Evolutionary conservation across 257 asterid genomes (phyloP).

Genomic region (Forsythia suspensa): DNA sequence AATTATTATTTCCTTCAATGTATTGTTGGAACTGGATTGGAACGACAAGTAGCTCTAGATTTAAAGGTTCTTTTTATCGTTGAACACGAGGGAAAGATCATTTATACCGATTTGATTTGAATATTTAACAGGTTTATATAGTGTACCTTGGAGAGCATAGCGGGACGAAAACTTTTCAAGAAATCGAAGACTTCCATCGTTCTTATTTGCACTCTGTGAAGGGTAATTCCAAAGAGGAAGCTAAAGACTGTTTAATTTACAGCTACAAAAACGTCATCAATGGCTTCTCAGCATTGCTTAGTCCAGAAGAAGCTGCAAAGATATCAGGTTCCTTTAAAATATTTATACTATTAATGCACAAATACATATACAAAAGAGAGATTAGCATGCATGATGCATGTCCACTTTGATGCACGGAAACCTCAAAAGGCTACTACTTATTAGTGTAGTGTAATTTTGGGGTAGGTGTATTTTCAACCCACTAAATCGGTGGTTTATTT

Average conservation of each 20-base stretch:
- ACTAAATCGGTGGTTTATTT: too few species aligned
- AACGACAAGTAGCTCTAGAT: too few species aligned
- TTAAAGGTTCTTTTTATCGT: too few species aligned
- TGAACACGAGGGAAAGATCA: background rate
- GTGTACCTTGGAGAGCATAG: constrained; percentile 49
- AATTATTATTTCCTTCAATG: background rate
- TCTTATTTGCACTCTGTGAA: constrained; percentile 39
- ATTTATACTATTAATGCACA: too few species aligned
- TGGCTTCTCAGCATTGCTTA: constrained; percentile 61
- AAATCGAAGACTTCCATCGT: constrained; percentile 38
- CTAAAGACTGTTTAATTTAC: constrained; percentile 35
- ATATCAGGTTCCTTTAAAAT: constrained; percentile 29
- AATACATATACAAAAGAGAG: too few species aligned
- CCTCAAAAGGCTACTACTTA: too few species aligned
- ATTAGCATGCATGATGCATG: too few species aligned
- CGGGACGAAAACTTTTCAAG: constrained; percentile 32
- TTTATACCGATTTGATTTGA: too few species aligned
- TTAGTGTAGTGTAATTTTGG: too few species aligned
- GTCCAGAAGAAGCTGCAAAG: constrained; percentile 41
- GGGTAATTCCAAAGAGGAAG: constrained; percentile 38
- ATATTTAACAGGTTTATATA: constrained; percentile 30
- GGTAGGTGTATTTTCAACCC: too few species aligned
- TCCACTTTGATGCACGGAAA: background rate
- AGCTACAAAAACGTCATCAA: constrained; percentile 52
- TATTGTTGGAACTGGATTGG: too few species aligned